Base-by-base conservation (phyloP, 192 early-diverging fungal genomes). In the Oehlia diaphana region DNA sequence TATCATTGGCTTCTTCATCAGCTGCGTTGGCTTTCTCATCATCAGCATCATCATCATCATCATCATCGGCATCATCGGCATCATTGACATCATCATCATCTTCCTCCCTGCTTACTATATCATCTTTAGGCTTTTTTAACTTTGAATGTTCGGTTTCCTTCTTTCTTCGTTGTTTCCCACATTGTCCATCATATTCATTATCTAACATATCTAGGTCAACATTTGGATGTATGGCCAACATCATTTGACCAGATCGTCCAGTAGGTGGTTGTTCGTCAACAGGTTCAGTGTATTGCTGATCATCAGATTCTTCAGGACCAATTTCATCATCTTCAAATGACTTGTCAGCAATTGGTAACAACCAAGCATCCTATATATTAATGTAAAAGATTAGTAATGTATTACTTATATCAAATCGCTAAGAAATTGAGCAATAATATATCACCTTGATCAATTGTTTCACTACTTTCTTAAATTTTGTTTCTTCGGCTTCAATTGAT, bases 401-500 rank as follows among this genome's bases (percentile, higher is more conserved):
- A 42, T 2, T 70, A 19, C 7, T 0, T 39, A 39, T 21, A 21
- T 39, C 7, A 69, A 31, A 33, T 68, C 31, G 2, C 21, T 19
- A 44, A 4, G 2, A 37, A 4, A 4, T 10, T 42, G 7, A 42
- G 5, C 39, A 42, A 42, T 8, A 42, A 42, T 42, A 42, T 7
- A 42, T 37, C 42, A 77, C 75, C 63, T 65, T 37, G 12, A 77
- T 23, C 33, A 77, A 66, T 35, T 77, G n/a, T 47, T 65, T 77
- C 35, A 77, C n/a, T n/a, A 77, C 62, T 65, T n/a, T 21, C 44
- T 77, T 77, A 28, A 77, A 77, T 44, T 44, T 63, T 31, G 13
- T 65, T 14, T 47, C 13, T 63, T 44, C 42, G 3, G 21, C 28
- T 9, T 65, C 21, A 9, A 65, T 23, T 26, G 63, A 62, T 28